A percentile compares a stretch with the other conserved stretches of the same genome.
Conservation (phyloP, 2,329 filamentous ascomycete genomes). For the Alternaria solani region DNA sequence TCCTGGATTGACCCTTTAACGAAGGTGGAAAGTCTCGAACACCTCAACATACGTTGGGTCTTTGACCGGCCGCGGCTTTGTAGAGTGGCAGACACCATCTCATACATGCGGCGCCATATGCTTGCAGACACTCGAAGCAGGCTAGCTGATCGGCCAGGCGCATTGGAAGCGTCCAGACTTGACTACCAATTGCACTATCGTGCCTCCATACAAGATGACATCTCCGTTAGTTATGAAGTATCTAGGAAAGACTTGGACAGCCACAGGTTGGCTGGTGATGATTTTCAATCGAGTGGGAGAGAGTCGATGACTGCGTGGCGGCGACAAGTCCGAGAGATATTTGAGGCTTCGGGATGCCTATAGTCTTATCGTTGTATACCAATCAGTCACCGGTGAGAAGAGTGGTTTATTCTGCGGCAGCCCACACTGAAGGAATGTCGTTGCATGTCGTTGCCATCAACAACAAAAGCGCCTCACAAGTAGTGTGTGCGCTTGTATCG, state of each 20-base stretch:
- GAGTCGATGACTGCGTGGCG: conserved; percentile 4
- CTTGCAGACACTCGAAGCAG: conserved; percentile 8
- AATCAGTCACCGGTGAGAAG: background rate
- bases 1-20: conserved; percentile 31
- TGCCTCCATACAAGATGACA: conserved; percentile 1
- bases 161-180: background rate
- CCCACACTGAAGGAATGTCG: background rate
- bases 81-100: conserved; percentile 23
- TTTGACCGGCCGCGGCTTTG: conserved; percentile 23
- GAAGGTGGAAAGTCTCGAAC: conserved; percentile 22
- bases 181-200: conserved; percentile 11
- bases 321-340: conserved; percentile 2
- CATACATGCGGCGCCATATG: conserved; percentile 24
- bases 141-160: background rate
- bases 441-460: too few relatives aligned
- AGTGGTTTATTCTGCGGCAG: background rate
- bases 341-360: conserved; percentile 9
- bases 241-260: conserved; percentile 1
- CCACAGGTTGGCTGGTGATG: background rate
- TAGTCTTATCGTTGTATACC: background rate
- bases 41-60: conserved; percentile 26
- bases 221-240: background rate
- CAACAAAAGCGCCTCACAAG: background rate
- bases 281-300: background rate
- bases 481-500: background rate